Evolutionary conservation across 352 stramenopile species (phyloP).

Genomic region (Blastocystis sp.): DNA sequence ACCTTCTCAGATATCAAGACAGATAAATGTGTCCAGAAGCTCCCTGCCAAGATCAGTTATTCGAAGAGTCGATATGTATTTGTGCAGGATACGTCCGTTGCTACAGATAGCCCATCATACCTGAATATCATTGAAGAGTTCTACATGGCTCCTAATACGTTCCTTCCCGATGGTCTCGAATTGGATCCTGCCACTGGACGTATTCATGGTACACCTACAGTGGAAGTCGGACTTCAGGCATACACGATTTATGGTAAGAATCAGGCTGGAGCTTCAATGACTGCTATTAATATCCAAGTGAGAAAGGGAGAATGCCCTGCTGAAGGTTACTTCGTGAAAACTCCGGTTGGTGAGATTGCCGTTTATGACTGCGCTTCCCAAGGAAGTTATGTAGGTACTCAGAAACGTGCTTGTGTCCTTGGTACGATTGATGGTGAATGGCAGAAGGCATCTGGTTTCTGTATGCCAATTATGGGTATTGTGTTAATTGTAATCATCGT

Average conservation of each 20-base stretch:
- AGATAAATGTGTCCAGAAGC: conserved; percentile 17
- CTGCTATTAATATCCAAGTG: conserved; percentile 4
- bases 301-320: neutral
- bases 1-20: neutral
- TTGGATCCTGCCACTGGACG: conserved; percentile 7
- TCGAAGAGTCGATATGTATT: neutral
- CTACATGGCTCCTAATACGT: neutral
- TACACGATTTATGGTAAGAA: conserved; percentile 53
- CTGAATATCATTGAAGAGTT: conserved; percentile 21
- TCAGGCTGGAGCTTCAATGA: neutral
- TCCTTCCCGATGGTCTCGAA: neutral
- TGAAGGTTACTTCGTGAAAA: neutral
- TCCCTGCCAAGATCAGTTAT: neutral
- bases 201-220: neutral
- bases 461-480: conserved; percentile 16
- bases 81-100: neutral
- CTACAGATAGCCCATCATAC: neutral
- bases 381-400: conserved; percentile 14
- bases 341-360: neutral
- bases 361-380: neutral
- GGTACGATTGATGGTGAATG: neutral
- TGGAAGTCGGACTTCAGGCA: neutral
- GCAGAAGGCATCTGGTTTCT: neutral
- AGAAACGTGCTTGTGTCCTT: conserved; percentile 13
- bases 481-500: conserved; percentile 5